phyloP scores from a whole-genome alignment of 2,329 filamentous ascomycete genomes.

The Nectriaceae sp. region DNA sequence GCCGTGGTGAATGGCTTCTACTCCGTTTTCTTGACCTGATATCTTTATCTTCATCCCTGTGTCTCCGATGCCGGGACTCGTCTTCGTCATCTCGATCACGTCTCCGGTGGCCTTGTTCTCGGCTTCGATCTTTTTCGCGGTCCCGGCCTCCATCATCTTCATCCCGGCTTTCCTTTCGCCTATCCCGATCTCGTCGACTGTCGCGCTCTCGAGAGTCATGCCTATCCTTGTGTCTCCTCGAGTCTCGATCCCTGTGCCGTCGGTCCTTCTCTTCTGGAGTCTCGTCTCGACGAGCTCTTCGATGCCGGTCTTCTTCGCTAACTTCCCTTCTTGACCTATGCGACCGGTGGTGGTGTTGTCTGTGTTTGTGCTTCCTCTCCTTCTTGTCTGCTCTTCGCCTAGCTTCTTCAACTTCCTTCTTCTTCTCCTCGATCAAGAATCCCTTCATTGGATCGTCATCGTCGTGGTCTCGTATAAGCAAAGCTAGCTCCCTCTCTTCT shows the following conservation, averaged over 20 bases:
- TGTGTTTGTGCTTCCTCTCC: slow-evolving; percentile 49
- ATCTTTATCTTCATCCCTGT: slow-evolving; percentile 29
- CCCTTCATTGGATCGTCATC: slow-evolving; percentile 98
- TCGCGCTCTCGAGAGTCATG: slow-evolving; percentile 30
- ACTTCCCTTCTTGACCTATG: slow-evolving; percentile 43
- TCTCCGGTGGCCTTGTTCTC: slow-evolving; percentile 29
- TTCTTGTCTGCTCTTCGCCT: slow-evolving; percentile 52
- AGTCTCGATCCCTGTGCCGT: slow-evolving; percentile 32
- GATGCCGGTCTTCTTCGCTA: slow-evolving; percentile 30
- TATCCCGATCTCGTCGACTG: slow-evolving; percentile 27
- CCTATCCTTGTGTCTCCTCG: slow-evolving; percentile 29
- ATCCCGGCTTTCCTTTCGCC: slow-evolving; percentile 19
- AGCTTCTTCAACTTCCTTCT: slow-evolving; percentile 79
- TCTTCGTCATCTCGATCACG: slow-evolving; percentile 31
- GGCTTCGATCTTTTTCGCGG: slow-evolving; percentile 23
- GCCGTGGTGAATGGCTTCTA: slow-evolving; percentile 47
- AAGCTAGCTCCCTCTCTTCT: slow-evolving; percentile 79
- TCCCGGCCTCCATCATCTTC: slow-evolving; percentile 22
- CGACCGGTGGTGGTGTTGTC: slow-evolving; percentile 46
- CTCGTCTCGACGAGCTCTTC: slow-evolving; percentile 41
- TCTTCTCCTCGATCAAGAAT: slow-evolving; percentile 87
- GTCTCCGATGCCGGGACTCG: slow-evolving; percentile 28
- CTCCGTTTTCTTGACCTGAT: slow-evolving; percentile 33
- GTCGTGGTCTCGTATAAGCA: slow-evolving; percentile 77
- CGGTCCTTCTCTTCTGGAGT: slow-evolving; percentile 31